Percentiles rank a stretch among this genome's conserved stretches.
phyloP scores from a whole-genome alignment of 176 grass and related monocot genomes.

The Triticum turgidum region DNA sequence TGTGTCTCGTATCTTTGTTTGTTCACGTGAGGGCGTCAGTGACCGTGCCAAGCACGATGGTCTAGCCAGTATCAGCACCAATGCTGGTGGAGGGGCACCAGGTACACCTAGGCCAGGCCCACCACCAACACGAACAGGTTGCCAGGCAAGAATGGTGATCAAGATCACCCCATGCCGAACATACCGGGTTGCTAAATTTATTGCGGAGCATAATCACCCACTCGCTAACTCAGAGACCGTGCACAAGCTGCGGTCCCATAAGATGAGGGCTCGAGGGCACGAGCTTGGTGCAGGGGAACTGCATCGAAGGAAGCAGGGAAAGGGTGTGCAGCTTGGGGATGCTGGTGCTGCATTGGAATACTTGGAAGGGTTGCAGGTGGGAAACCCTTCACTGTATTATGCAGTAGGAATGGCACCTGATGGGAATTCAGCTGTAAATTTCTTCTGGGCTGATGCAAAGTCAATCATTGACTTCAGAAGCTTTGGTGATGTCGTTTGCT shows the following conservation, averaged over 20 bases:
- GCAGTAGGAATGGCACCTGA: conserved; percentile 49
- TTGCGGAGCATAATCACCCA: conserved; percentile 65
- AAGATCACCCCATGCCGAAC: conserved; percentile 75
- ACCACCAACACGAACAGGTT: conserved; percentile 64
- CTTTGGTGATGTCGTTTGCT: conserved; percentile 85
- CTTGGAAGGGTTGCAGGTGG: conserved; percentile 68
- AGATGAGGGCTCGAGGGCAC: conserved; percentile 55
- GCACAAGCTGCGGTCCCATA: conserved; percentile 69
- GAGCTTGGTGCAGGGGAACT: conserved; percentile 54
- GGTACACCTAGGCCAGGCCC: conserved; percentile 61
- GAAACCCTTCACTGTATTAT: conserved; percentile 67
- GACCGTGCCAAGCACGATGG: conserved; percentile 50
- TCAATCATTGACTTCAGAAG: conserved; percentile 71
- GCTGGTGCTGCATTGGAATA: conserved; percentile 62
- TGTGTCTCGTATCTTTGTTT: conserved; percentile 71
- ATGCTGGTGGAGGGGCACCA: conserved; percentile 21
- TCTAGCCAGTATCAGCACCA: conserved; percentile 6
- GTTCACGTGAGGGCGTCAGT: conserved; percentile 73
- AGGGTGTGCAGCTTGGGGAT: conserved; percentile 64
- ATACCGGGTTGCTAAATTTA: conserved; percentile 60
- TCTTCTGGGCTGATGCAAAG: conserved; percentile 93
- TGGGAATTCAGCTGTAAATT: conserved; percentile 55
- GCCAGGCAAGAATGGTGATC: conserved; percentile 75
- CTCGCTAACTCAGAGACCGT: conserved; percentile 65
- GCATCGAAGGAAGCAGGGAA: conserved; percentile 62